A percentile compares a stretch with the other conserved stretches of the same genome.
Evolutionary conservation across 495 filamentous ascomycete genomes (phyloP).

Genomic region (Xylaria acuta): DNA sequence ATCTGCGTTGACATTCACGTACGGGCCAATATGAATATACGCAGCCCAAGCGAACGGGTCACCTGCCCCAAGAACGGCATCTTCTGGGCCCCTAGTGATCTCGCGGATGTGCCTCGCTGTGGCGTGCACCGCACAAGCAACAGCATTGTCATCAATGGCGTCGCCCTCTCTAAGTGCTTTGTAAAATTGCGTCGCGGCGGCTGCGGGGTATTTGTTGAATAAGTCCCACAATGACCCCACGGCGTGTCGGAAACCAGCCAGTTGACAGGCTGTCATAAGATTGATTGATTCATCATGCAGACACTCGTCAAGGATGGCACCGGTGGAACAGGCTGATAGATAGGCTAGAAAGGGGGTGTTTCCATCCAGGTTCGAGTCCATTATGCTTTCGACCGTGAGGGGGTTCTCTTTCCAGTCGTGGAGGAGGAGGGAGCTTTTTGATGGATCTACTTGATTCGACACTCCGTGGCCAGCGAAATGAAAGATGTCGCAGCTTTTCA

Average conservation of each 20-base stretch:
- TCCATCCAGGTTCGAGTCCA: neutral
- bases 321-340: neutral
- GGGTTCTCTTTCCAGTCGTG: neutral
- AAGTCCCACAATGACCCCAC: neutral
- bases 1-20: neutral
- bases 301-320: neutral
- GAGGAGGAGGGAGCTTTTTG: neutral
- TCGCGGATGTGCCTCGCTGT: neutral
- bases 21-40: neutral
- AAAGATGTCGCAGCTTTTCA: neutral
- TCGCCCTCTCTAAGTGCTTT: neutral
- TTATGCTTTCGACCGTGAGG: neutral
- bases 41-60: neutral
- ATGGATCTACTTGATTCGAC: neutral
- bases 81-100: neutral
- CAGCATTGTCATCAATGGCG: neutral
- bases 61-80: neutral
- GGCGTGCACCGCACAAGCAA: neutral
- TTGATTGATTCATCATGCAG: neutral
- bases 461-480: neutral
- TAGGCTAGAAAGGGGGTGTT: neutral
- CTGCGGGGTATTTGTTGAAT: neutral
- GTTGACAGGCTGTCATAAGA: neutral
- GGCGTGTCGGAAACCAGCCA: neutral
- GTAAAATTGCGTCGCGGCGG: neutral